Percentiles rank a stretch among this genome's conserved stretches.
Conservation (phyloP, 495 filamentous ascomycete species). For the Pyronema omphalodes region DNA sequence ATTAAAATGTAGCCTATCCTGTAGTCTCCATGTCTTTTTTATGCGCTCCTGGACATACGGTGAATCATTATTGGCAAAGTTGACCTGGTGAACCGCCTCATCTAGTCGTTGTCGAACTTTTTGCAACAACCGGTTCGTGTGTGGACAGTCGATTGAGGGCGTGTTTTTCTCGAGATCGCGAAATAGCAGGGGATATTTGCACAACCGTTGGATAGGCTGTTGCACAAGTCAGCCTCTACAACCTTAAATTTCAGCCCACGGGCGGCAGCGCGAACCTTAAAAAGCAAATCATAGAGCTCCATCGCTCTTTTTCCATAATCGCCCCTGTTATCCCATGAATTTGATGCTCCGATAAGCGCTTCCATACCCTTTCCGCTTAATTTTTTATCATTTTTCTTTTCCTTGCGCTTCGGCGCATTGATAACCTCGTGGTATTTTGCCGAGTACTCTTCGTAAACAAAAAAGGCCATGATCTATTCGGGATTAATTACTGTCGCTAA, state of each 20-base stretch:
- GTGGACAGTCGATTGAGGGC: slow-evolving; percentile 64
- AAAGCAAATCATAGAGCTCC: slow-evolving; percentile 66
- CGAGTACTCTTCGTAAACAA: slow-evolving; percentile 72
- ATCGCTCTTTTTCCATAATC: slow-evolving; percentile 53
- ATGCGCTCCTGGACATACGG: slow-evolving; percentile 36
- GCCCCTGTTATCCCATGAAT: slow-evolving; percentile 45
- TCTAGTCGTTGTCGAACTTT: slow-evolving; percentile 54
- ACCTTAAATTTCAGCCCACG: slow-evolving; percentile 3
- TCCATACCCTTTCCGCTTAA: slow-evolving; percentile 77
- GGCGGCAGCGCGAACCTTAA: slow-evolving; percentile 47
- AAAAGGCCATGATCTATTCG: slow-evolving; percentile 55
- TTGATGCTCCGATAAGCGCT: slow-evolving; percentile 55
- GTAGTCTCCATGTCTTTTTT: slow-evolving; percentile 59
- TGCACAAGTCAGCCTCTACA: background rate
- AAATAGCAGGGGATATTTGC: slow-evolving; percentile 81
- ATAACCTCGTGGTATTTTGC: slow-evolving; percentile 70
- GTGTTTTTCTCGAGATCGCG: slow-evolving; percentile 65
- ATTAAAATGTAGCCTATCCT: slow-evolving; percentile 56
- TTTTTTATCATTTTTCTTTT: slow-evolving; percentile 41
- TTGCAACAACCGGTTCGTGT: slow-evolving; percentile 58
- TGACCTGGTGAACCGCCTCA: slow-evolving; percentile 53
- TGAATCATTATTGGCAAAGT: slow-evolving; percentile 50
- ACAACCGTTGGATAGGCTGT: slow-evolving; percentile 83
- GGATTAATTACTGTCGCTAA: background rate
- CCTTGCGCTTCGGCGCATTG: slow-evolving; percentile 38